Conservation (phyloP, 2,329 filamentous ascomycete species). For the Penicillium hesseltinei region DNA sequence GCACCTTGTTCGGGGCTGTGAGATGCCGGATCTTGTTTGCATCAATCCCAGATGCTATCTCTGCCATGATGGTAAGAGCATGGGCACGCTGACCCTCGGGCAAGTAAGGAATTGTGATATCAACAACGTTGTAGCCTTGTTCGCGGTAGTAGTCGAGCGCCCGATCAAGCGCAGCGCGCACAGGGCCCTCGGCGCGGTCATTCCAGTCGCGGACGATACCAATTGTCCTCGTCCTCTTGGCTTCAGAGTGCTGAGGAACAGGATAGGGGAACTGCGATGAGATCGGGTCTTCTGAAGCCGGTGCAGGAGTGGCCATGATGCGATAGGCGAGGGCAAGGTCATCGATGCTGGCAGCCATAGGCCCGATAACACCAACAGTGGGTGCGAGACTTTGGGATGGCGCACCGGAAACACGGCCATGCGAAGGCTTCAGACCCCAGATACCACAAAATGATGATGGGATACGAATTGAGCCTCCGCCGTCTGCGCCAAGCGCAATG, state of each 20-base stretch:
- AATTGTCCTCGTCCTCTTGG: slow-evolving; percentile 56
- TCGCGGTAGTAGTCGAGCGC: slow-evolving; percentile 57
- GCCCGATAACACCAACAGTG: slow-evolving; percentile 68
- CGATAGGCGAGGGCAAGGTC: slow-evolving; percentile 83
- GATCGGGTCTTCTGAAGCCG: slow-evolving; percentile 51
- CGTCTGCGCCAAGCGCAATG: slow-evolving; percentile 70
- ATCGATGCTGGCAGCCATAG: slow-evolving; percentile 70
- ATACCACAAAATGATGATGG: slow-evolving; percentile 74
- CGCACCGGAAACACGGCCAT: slow-evolving; percentile 63
- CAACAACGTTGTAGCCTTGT: slow-evolving; percentile 45
- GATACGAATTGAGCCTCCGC: slow-evolving; percentile 72
- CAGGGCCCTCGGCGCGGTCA: slow-evolving; percentile 62
- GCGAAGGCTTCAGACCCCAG: slow-evolving; percentile 77
- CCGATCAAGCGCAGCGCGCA: slow-evolving; percentile 60
- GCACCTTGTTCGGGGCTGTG: slow-evolving; percentile 66
- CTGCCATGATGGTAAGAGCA: slow-evolving; percentile 71
- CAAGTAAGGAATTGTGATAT: slow-evolving; percentile 56
- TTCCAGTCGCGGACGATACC: slow-evolving; percentile 71
- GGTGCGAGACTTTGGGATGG: slow-evolving; percentile 60
- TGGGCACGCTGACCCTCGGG: slow-evolving; percentile 74
- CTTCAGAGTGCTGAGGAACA: slow-evolving; percentile 38
- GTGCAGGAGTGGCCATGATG: slow-evolving; percentile 71
- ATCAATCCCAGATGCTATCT: slow-evolving; percentile 58
- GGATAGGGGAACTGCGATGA: slow-evolving; percentile 62
- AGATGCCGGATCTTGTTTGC: slow-evolving; percentile 56